phyloP scores from a whole-genome alignment of 106 monocot genomes.

The Dendrobium nobile region DNA sequence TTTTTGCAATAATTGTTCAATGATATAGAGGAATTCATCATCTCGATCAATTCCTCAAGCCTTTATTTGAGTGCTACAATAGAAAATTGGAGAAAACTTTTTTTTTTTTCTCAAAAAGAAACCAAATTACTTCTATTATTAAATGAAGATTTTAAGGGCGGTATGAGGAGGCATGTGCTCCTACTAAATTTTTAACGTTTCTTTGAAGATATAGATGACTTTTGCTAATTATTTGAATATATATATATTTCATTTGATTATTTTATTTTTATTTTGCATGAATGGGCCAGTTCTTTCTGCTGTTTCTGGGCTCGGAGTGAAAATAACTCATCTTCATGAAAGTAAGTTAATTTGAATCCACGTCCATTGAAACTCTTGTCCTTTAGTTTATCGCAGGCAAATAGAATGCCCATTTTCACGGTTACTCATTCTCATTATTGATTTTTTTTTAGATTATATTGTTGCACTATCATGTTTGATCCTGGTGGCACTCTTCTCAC shows the following conservation, averaged over 20 bases:
- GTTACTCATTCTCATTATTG: not conserved
- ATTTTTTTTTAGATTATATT: constrained; percentile 45
- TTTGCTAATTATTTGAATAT: not conserved
- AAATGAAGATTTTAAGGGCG: no score
- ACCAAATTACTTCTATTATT: no score
- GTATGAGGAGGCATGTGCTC: no score
- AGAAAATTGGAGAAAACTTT: no score
- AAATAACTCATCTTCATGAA: constrained; percentile 53
- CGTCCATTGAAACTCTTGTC: not conserved
- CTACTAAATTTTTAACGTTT: not conserved
- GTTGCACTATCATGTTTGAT: constrained; percentile 55
- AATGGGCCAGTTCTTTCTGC: constrained; percentile 57
- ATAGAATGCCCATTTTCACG: not conserved
- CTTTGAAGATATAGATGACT: not conserved
- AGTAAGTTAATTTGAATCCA: constrained; percentile 30
- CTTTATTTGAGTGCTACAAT: no score
- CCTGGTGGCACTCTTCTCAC: constrained; percentile 65
- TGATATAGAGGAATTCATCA: no score
- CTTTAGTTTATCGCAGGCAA: not conserved
- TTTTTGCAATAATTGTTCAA: no score
- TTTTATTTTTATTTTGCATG: constrained; percentile 11
- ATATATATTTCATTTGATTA: not conserved
- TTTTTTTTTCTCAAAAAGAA: no score
- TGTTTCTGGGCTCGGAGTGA: constrained; percentile 57
- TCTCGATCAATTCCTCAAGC: no score